Percentiles rank a stretch among this genome's conserved stretches.
These are phyloP conservation scores for Neopestalotiopsis rosae DNA, from an alignment of 2,329 filamentous ascomycete genomes.

Conservation along the genomic window DNA sequence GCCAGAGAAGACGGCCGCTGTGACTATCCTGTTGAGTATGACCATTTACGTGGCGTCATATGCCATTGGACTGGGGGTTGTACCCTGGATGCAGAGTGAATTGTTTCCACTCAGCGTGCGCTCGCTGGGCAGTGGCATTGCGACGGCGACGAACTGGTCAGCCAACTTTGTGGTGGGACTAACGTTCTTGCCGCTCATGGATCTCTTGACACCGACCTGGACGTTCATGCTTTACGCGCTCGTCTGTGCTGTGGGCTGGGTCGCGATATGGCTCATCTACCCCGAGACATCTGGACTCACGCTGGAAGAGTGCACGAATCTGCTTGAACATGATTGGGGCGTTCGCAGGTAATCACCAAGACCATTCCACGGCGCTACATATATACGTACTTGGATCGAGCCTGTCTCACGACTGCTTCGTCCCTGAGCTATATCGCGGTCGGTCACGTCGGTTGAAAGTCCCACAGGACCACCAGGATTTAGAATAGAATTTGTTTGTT, in stretches of 20 bases:
- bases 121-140: conserved; percentile 72
- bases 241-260: conserved; percentile 73
- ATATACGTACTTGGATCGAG: neutral
- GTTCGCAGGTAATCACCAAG: conserved; percentile 50
- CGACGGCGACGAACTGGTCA: conserved; percentile 85
- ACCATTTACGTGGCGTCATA: conserved; percentile 86
- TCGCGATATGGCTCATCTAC: conserved; percentile 75
- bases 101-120: conserved; percentile 81
- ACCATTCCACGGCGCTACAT: neutral
- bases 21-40: conserved; percentile 74
- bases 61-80: conserved; percentile 86
- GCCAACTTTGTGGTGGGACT: conserved; percentile 86
- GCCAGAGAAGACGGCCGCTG: conserved; percentile 42
- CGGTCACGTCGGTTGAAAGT: neutral
- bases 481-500: neutral
- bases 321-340: conserved; percentile 78
- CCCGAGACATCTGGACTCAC: conserved; percentile 85
- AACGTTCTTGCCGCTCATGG: conserved; percentile 89
- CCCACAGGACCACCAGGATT: neutral
- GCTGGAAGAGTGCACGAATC: conserved; percentile 77
- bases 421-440: neutral
- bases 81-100: conserved; percentile 96
- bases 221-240: conserved; percentile 83
- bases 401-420: neutral
- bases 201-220: conserved; percentile 71